These are phyloP conservation scores for Zizania palustris DNA, from an alignment of 202 grass and related monocot genomes.

Conservation along the genomic window DNA sequence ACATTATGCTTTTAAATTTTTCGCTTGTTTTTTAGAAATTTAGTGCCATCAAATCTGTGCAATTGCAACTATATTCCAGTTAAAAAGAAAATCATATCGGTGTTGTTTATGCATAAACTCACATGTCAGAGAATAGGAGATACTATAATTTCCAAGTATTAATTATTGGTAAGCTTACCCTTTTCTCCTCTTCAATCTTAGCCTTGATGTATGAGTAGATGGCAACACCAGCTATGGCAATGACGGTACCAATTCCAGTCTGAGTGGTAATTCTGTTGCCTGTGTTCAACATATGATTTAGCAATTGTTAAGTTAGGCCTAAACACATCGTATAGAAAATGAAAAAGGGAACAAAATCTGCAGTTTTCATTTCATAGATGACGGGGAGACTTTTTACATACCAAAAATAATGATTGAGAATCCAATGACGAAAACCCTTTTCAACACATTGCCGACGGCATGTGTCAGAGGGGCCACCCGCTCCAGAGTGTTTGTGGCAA, in stretches of 20 bases:
- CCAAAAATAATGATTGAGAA: slow-evolving; percentile 89
- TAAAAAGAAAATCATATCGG: slow-evolving; percentile 2
- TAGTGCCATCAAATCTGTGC: background rate
- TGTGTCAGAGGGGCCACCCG: slow-evolving; percentile 94
- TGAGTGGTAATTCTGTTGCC: slow-evolving; percentile 93
- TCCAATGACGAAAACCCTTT: slow-evolving; percentile 98
- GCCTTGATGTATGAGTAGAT: slow-evolving; percentile 97
- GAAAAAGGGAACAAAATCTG: slow-evolving; percentile 16
- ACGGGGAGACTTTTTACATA: slow-evolving; percentile 35
- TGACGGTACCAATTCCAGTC: slow-evolving; percentile 84
- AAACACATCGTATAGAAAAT: background rate
- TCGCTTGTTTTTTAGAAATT: slow-evolving; percentile 6
- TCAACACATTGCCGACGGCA: slow-evolving; percentile 97
- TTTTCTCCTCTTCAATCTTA: slow-evolving; percentile 95
- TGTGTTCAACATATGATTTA: slow-evolving; percentile 53
- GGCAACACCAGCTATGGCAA: slow-evolving; percentile 96
- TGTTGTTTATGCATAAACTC: slow-evolving; percentile 19
- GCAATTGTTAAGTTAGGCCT: slow-evolving; percentile 24
- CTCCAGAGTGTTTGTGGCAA: slow-evolving; percentile 97
- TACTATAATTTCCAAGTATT: background rate
- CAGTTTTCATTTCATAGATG: slow-evolving; percentile 29
- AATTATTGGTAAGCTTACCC: slow-evolving; percentile 56
- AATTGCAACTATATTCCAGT: slow-evolving; percentile 3
- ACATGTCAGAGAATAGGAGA: background rate
- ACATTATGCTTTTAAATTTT: background rate